Base-by-base conservation (phyloP, 495 filamentous ascomycete genomes). In the Aspergillus affinis region DNA sequence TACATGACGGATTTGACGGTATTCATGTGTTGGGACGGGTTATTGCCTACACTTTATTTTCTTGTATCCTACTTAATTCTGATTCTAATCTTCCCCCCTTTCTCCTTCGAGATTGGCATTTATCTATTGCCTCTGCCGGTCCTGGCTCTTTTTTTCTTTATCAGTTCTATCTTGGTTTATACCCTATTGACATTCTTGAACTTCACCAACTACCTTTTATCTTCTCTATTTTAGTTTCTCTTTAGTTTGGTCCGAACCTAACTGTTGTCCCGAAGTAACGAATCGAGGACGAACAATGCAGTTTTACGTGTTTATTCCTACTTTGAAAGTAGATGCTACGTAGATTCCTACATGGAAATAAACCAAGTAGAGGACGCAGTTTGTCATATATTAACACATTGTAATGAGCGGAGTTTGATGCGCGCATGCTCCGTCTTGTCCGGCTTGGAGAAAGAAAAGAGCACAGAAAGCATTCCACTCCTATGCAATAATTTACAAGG, bases 111-210 rank as follows among this genome's bases (percentile, higher is more conserved):
- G 47, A 20, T 49, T 49, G 21, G 19, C 21, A 18, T 12, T 50
- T 18, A 49, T 49, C 49, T 32, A 3, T 13, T 57, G 10, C 15
- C 46, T 32, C 47, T 47, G 27, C 18, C 47, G 13, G 21, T 12
- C 18, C 21, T 49, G 18, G 18, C 47, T 19, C 18, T 49, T 20
- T 26, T 26, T 49, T 15, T 27, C 19, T 36, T 58, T 44, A 20
- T 3, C 2, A 63, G 66, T 57, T 61, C 61, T 60, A 70, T 66
- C 60, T 59, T 58, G 36, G 47, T 26, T 49, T 69, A 72, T 72
- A 70, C 69, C 69, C 69, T 62, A 68, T 61, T 63, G 32, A 10
- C 27, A 23, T 55, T 63, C 48, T 57, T 47, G 12, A 26, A 26
- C 32, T 44, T 51, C 48, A 47, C 51, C 63, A 66, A 7, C 13